Percentiles rank a stretch among this genome's conserved stretches.
phyloP scores from a whole-genome alignment of 257 asterid genomes.

The Solanum chiquidenum region DNA sequence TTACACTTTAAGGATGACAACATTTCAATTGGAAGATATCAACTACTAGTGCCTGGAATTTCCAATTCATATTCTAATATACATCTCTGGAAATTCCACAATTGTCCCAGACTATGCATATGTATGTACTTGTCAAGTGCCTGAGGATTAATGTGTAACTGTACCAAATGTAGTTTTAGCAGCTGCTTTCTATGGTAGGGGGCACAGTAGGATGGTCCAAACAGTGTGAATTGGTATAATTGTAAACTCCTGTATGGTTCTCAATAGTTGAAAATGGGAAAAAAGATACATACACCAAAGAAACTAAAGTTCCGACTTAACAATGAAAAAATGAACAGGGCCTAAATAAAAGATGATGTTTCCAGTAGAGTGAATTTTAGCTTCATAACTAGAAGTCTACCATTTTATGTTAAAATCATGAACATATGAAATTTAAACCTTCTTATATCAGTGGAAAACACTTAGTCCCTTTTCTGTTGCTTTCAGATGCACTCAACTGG shows the following conservation, averaged over 20 bases:
- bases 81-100: neutral
- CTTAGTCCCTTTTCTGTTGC: neutral
- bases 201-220: neutral
- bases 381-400: neutral
- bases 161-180: neutral
- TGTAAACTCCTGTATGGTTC: neutral
- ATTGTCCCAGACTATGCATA: neutral
- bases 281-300: neutral
- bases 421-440: neutral
- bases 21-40: neutral
- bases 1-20: neutral
- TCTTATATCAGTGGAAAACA: neutral
- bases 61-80: neutral
- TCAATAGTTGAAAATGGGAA: neutral
- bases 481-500: neutral
- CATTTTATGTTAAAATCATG: neutral
- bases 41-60: neutral
- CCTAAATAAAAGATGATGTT: neutral
- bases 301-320: neutral
- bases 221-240: neutral
- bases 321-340: neutral
- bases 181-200: neutral
- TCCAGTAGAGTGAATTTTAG: neutral
- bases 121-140: neutral
- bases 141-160: neutral